A percentile compares a stretch with the other conserved stretches of the same genome.
Conservation (phyloP, 2,329 filamentous ascomycete species). For the Cladosporium sphaerospermum region DNA sequence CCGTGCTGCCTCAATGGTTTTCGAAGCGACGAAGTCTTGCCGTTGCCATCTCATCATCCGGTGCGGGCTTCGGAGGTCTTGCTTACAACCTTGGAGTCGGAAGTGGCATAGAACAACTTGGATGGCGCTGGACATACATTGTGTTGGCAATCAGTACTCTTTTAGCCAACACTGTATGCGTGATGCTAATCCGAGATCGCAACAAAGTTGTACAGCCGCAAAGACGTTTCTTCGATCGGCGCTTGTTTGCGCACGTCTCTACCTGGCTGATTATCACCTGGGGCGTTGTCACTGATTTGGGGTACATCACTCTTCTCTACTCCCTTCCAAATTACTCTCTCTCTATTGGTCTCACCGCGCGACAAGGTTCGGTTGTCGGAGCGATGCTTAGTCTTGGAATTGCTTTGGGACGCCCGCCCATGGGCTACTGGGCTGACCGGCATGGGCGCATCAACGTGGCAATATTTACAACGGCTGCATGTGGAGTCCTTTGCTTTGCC, state of each 20-base stretch:
- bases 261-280: slow-evolving; percentile 19
- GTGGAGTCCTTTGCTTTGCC: slow-evolving; percentile 20
- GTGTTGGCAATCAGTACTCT: no score
- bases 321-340: slow-evolving; percentile 22
- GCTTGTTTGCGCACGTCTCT: slow-evolving; percentile 16
- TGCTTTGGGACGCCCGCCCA: slow-evolving; percentile 20
- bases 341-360: no score
- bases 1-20: slow-evolving; percentile 67
- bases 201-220: slow-evolving; percentile 17
- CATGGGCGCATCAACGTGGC: slow-evolving; percentile 24
- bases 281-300: slow-evolving; percentile 22
- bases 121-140: no score
- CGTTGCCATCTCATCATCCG: slow-evolving; percentile 58
- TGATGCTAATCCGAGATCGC: slow-evolving; percentile 56
- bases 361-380: slow-evolving; percentile 13
- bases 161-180: slow-evolving; percentile 49
- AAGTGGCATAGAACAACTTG: slow-evolving; percentile 55
- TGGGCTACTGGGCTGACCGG: slow-evolving; percentile 19
- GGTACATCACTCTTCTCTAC: slow-evolving; percentile 21
- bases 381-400: slow-evolving; percentile 23
- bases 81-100: slow-evolving; percentile 60
- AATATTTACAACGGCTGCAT: slow-evolving; percentile 18
- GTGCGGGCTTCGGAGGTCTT: slow-evolving; percentile 66
- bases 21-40: slow-evolving; percentile 60
- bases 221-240: slow-evolving; percentile 15